A percentile compares a stretch with the other conserved stretches of the same genome.
Evolutionary conservation across 495 filamentous ascomycete species (phyloP).

Genomic region (Cercophora samala): DNA sequence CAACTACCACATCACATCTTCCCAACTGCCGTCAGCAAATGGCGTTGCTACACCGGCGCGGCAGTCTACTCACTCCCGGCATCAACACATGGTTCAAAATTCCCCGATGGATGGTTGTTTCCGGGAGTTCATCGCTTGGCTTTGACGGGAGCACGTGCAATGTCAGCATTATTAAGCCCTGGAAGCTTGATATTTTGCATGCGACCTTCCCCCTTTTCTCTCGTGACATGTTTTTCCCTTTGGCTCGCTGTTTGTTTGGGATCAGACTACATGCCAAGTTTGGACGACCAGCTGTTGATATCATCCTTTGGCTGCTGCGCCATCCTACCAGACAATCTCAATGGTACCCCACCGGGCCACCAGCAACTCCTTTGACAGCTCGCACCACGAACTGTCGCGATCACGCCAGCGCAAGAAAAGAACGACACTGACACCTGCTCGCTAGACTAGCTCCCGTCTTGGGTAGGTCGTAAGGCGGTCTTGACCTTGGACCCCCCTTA

Average conservation of each 20-base stretch:
- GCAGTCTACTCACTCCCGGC: background rate
- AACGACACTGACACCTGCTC: background rate
- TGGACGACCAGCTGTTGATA: background rate
- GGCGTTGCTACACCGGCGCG: background rate
- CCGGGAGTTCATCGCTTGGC: background rate
- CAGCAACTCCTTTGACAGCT: background rate
- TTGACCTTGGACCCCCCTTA: background rate
- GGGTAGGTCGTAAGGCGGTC: background rate
- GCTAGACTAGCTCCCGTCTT: background rate
- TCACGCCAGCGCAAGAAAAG: background rate
- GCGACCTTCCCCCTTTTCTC: background rate
- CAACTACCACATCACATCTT: background rate
- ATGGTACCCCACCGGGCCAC: background rate
- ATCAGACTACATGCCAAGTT: background rate
- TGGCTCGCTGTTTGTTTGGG: background rate
- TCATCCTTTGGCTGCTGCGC: background rate
- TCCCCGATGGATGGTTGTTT: background rate
- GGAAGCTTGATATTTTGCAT: background rate
- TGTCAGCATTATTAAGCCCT: background rate
- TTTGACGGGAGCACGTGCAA: background rate
- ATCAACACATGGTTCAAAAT: background rate
- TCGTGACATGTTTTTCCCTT: background rate
- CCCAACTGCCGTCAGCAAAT: constrained; percentile 2
- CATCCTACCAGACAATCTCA: background rate
- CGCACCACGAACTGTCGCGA: too few relatives aligned